Percentiles rank a stretch among this genome's conserved stretches.
Evolutionary conservation across 305 asterid genomes (phyloP).

Genomic region (Fraxinus ornus): DNA sequence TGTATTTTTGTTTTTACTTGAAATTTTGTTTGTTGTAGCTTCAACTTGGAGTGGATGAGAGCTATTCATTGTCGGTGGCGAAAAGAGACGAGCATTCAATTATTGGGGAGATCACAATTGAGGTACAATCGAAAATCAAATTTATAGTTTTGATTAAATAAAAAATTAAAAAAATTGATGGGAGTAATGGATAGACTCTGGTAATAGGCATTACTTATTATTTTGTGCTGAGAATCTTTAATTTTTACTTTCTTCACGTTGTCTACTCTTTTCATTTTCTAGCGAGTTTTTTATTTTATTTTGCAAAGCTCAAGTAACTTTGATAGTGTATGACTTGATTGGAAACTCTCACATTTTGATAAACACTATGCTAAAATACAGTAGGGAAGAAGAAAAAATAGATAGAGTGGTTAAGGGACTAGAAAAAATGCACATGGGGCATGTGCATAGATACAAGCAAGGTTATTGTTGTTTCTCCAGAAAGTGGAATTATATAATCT

Average conservation of each 20-base stretch:
- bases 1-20: background rate
- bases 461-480: background rate
- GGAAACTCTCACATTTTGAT: background rate
- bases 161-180: background rate
- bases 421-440: background rate
- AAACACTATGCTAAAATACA: background rate
- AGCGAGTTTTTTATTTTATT: background rate
- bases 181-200: background rate
- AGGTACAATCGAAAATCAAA: slow-evolving; percentile 42
- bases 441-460: background rate
- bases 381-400: background rate
- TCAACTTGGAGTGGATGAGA: slow-evolving; percentile 88
- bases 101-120: slow-evolving; percentile 60
- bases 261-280: background rate
- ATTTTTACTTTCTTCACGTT: background rate
- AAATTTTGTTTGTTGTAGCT: slow-evolving; percentile 37
- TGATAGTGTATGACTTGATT: background rate
- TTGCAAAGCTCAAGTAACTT: background rate
- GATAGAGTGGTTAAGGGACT: background rate
- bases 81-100: slow-evolving; percentile 53
- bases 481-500: background rate
- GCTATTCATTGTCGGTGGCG: slow-evolving; percentile 68
- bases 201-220: background rate
- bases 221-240: background rate
- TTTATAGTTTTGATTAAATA: background rate